phyloP scores from a whole-genome alignment of 257 asterid species.

The Anisodus tanguticus region DNA sequence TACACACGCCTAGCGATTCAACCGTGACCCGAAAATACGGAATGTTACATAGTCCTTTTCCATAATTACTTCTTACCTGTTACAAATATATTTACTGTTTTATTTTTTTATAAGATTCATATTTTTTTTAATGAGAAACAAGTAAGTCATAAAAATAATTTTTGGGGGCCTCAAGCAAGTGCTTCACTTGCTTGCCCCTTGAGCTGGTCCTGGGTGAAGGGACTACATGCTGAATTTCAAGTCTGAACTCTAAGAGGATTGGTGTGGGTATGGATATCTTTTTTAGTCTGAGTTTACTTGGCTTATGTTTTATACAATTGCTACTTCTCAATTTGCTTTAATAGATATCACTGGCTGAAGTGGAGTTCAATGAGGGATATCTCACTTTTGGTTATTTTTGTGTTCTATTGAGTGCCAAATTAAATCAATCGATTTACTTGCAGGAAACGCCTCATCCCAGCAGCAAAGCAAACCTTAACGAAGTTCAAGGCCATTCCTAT shows the following conservation, averaged over 20 bases:
- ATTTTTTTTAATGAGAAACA: no score
- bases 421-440: not conserved
- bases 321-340: not conserved
- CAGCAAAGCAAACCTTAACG: not conserved
- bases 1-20: no score
- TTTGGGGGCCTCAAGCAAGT: not conserved
- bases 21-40: no score
- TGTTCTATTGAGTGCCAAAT: not conserved
- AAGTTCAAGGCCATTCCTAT: slow-evolving; percentile 1
- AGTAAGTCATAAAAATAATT: no score
- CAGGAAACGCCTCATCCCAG: not conserved
- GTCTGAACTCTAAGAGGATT: no score
- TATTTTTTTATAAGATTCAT: no score
- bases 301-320: not conserved
- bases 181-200: not conserved
- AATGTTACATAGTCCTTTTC: no score
- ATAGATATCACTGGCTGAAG: not conserved
- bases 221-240: no score
- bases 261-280: no score
- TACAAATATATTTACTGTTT: no score
- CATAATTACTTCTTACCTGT: no score
- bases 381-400: not conserved
- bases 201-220: not conserved
- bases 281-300: not conserved
- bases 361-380: not conserved